Evolutionary conservation across 352 stramenopile genomes (phyloP).

Genomic region (Thalassiosira hispida): DNA sequence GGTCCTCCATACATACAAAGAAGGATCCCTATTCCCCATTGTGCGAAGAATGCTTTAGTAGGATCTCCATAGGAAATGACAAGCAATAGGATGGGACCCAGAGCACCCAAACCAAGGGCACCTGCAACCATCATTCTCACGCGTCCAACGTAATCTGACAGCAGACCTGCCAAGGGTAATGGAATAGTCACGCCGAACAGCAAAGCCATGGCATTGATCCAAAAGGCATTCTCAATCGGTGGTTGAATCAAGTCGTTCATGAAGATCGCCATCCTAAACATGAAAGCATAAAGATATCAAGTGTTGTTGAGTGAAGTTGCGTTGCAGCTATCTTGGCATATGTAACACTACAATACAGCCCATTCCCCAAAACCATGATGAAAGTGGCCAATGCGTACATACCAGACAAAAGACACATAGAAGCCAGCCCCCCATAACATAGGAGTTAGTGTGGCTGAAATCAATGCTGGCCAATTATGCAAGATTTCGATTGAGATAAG

Average conservation of each 20-base stretch:
- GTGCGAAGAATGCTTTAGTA: constrained; percentile 59
- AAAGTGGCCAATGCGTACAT: too few species aligned
- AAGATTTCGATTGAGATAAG: too few species aligned
- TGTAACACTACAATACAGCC: too few species aligned
- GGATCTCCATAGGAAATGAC: constrained; percentile 52
- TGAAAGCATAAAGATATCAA: constrained; percentile 12
- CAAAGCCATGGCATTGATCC: constrained; percentile 60
- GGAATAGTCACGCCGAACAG: constrained; percentile 59
- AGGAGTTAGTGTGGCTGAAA: constrained; percentile 56
- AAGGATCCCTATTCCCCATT: constrained; percentile 58
- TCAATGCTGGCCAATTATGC: constrained; percentile 40
- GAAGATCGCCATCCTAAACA: constrained; percentile 76
- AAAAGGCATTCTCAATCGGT: constrained; percentile 63
- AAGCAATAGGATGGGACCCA: constrained; percentile 53
- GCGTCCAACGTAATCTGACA: constrained; percentile 62
- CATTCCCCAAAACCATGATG: too few species aligned
- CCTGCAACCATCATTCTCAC: constrained; percentile 59
- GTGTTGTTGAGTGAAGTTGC: not conserved
- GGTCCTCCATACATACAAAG: constrained; percentile 59
- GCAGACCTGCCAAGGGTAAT: constrained; percentile 46
- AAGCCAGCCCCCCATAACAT: constrained; percentile 68
- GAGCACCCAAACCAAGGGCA: constrained; percentile 29
- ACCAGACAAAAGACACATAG: too few species aligned
- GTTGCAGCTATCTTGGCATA: not conserved
- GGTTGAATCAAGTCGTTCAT: constrained; percentile 70